Conservation (phyloP, 306 rosid genomes). For the Quercus ilex region DNA sequence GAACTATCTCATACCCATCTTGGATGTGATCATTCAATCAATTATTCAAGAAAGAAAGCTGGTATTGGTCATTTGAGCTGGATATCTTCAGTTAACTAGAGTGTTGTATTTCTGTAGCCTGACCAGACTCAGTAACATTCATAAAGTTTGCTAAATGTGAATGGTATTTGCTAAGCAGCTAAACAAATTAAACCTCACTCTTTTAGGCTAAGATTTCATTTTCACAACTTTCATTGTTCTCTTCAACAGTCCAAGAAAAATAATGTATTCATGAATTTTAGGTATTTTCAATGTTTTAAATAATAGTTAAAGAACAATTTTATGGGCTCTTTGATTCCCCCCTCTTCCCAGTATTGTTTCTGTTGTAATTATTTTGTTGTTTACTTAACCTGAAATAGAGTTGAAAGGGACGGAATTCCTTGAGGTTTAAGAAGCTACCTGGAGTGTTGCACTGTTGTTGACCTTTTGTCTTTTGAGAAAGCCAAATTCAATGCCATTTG, state of each 20-base stretch:
- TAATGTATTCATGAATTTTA: neutral
- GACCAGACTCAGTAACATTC: too few species aligned
- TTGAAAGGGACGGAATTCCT: too few species aligned
- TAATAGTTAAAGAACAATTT: conserved; percentile 10
- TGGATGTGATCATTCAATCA: conserved; percentile 70
- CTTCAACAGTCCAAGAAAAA: neutral
- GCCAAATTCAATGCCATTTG: too few species aligned
- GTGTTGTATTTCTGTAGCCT: neutral
- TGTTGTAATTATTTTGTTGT: too few species aligned
- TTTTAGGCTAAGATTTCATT: neutral
- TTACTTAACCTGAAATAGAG: too few species aligned
- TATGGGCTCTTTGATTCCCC: too few species aligned
- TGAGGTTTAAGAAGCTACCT: too few species aligned
- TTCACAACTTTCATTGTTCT: neutral
- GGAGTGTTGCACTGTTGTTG: too few species aligned
- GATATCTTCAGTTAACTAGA: conserved; percentile 25
- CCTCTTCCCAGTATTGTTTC: too few species aligned
- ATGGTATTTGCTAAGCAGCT: neutral
- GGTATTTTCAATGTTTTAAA: neutral
- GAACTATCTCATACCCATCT: conserved; percentile 74
- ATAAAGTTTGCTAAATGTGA: neutral
- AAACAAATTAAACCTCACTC: neutral
- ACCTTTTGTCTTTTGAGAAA: too few species aligned
- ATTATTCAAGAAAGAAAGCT: conserved; percentile 63
- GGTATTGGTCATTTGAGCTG: conserved; percentile 46